Conservation (phyloP, 176 grass and related monocot genomes). For the Avena sativa region DNA sequence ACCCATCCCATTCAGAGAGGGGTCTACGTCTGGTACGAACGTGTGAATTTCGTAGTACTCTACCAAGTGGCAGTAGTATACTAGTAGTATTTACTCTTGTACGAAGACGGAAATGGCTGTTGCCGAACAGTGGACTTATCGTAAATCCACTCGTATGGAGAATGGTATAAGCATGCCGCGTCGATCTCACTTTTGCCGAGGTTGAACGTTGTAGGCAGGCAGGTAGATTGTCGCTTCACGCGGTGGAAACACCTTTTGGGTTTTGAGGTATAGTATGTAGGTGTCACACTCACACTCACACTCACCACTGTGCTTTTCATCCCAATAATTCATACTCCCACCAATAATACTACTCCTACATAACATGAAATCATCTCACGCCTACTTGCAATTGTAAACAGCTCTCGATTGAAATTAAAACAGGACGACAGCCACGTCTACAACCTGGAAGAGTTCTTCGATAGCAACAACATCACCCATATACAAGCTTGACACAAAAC, state of each 20-base stretch:
- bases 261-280: neutral
- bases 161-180: neutral
- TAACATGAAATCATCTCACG: neutral
- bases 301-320: neutral
- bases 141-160: neutral
- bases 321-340: neutral
- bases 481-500: too few relatives aligned
- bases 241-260: neutral
- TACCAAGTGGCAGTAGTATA: neutral
- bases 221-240: neutral
- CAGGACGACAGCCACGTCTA: neutral
- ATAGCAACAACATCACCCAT: too few relatives aligned
- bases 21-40: neutral
- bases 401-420: neutral
- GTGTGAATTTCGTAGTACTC: neutral
- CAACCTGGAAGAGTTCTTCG: neutral
- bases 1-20: neutral
- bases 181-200: neutral
- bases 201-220: neutral
- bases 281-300: neutral
- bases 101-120: neutral
- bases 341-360: neutral
- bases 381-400: neutral
- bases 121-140: neutral
- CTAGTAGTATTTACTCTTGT: neutral